Conservation (phyloP, 1,284 basidiomycete genomes). For the Trametes pubescens region DNA sequence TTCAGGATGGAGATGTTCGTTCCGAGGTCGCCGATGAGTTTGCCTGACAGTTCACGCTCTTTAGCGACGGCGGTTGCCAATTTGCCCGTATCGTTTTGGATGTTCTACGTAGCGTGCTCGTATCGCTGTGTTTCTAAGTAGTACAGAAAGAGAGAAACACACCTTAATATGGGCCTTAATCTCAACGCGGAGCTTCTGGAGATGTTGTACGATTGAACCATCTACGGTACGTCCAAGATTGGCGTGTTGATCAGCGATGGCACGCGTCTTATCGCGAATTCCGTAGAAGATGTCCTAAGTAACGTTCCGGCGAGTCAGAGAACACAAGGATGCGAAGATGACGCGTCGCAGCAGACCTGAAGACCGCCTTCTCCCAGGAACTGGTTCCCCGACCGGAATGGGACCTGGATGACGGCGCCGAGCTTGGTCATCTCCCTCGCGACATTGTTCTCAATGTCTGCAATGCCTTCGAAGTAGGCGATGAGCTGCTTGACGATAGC, state of each 20-base stretch:
- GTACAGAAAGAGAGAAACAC: constrained; percentile 32
- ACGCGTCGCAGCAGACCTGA: constrained; percentile 40
- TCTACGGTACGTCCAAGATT: constrained; percentile 97
- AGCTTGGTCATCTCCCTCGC: constrained; percentile 95
- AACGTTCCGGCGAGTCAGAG: not conserved
- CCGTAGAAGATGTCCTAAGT: constrained; percentile 90
- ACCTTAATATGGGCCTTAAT: constrained; percentile 98
- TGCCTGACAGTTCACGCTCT: constrained; percentile 92
- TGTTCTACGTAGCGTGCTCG: constrained; percentile 62
- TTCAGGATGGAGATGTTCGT: constrained; percentile 91
- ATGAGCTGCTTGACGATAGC: constrained; percentile 96
- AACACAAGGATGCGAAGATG: not conserved
- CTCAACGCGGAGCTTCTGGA: constrained; percentile 93
- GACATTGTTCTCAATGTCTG: constrained; percentile 95
- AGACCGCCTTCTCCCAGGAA: constrained; percentile 94
- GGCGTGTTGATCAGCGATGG: constrained; percentile 96
- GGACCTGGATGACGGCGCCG: constrained; percentile 97
- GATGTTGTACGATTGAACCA: constrained; percentile 96
- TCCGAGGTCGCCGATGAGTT: constrained; percentile 88
- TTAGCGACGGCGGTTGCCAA: constrained; percentile 93
- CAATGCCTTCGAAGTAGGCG: constrained; percentile 89
- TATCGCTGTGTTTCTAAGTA: not conserved
- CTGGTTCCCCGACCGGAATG: constrained; percentile 95
- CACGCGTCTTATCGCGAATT: constrained; percentile 93
- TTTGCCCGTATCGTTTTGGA: constrained; percentile 98